Evolutionary conservation across 768 basidiomycete species (phyloP).

Genomic region (Strobilomyces echinocephalus): DNA sequence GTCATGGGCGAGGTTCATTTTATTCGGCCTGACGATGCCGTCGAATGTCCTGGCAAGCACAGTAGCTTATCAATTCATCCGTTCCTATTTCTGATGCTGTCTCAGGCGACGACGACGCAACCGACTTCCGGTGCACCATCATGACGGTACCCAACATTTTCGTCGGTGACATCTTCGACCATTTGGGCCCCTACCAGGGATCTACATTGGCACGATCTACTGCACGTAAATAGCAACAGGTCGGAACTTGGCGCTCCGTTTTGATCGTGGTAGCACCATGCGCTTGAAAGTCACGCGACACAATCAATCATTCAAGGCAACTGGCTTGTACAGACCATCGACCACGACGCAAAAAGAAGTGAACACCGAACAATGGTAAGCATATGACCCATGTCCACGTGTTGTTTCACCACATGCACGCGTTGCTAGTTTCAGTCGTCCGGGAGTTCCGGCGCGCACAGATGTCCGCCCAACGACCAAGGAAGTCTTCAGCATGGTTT

Average conservation of each 20-base stretch:
- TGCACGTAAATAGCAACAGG: slow-evolving; percentile 22
- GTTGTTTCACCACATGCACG: neutral
- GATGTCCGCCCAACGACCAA: neutral
- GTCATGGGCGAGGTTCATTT: slow-evolving; percentile 42
- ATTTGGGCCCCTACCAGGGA: slow-evolving; percentile 54
- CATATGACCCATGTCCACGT: slow-evolving; percentile 1
- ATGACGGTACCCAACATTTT: slow-evolving; percentile 51
- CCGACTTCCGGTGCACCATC: slow-evolving; percentile 50
- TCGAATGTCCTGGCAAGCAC: slow-evolving; percentile 38
- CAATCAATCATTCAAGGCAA: neutral
- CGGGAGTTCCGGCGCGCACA: neutral
- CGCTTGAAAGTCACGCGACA: neutral
- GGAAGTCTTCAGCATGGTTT: neutral
- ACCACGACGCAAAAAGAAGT: neutral
- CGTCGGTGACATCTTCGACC: slow-evolving; percentile 46
- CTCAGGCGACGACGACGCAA: slow-evolving; percentile 51
- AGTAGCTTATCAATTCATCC: neutral
- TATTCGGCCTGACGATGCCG: slow-evolving; percentile 30
- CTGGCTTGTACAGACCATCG: neutral
- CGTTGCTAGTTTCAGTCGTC: neutral
- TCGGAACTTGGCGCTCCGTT: neutral
- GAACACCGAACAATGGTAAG: neutral
- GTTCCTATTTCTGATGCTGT: neutral
- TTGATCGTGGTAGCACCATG: neutral
- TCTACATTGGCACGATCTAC: slow-evolving; percentile 48